Evolutionary conservation across 1,284 basidiomycete genomes (phyloP), one percentile per base, ranked within the genome.

Genomic region (Phlebopus sp.): DNA sequence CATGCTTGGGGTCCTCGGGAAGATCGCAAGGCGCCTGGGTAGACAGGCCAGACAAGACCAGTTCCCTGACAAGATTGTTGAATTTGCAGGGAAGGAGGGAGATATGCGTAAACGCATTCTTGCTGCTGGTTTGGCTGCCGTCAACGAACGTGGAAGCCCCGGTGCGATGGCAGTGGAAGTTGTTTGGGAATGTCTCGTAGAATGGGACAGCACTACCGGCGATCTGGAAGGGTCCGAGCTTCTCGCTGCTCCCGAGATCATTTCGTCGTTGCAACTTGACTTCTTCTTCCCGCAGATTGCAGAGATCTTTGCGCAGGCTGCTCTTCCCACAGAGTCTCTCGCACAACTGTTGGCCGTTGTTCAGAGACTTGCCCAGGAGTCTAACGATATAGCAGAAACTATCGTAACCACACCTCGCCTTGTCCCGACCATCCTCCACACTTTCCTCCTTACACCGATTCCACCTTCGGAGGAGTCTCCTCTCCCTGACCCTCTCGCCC

Each of bases 1-100:
- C 0, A 93, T 95, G 81, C 73, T 97, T 19, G 80, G 81, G 8
- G 75, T 96, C 0, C 69, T 97, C 0, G 76, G 77, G 0, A 77
- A 78, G 23, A 78, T 94, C 30, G 69, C 80, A 2, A 66, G 64
- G 40, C 72, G 71, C 47, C 59, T 82, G 17, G 70, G 64, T 13
- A 37, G 7, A 19, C 64, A 62, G 37, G 54, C 60, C 9, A 62
- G 54, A 49, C 51, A 59, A 14, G 63, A 62, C 42, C 59, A 27
- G 43, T 51, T 47, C 10, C 51, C 60, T 5, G 59, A 66, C 27
- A 64, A 67, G 8, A 59, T 77, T 30, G 52, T 63, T 17, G 74
- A 78, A 46, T 58, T 82, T 1, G 48, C 58, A 5, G 77, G 77
- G 51, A 77, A 77, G 59, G 72, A 77, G 41, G 73, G 73, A 1